These are phyloP conservation scores for Trichophyton simii DNA, from an alignment of 2,329 filamentous ascomycete species.

Conservation along the genomic window DNA sequence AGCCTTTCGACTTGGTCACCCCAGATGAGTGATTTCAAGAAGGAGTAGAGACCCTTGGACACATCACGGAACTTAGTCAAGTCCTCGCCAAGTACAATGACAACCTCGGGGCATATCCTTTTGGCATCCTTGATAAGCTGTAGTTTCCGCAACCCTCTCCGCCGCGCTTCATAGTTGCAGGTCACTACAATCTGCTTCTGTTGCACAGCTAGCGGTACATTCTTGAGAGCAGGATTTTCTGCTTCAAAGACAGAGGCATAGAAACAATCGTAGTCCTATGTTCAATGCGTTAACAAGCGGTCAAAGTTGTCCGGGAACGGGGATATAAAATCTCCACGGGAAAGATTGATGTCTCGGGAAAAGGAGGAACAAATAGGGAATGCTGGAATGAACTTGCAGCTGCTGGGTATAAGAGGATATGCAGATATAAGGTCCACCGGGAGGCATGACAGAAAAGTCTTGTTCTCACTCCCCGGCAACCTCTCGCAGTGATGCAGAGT, in stretches of 20 bases:
- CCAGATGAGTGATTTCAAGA: conserved; percentile 65
- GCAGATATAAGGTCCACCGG: neutral
- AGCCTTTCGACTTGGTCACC: conserved; percentile 64
- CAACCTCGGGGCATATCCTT: conserved; percentile 65
- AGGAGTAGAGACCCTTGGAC: conserved; percentile 66
- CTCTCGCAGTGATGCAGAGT: neutral
- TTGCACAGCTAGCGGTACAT: conserved; percentile 66
- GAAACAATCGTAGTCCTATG: conserved; percentile 55
- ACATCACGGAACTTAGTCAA: conserved; percentile 72
- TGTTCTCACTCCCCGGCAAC: neutral
- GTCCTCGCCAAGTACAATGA: conserved; percentile 79
- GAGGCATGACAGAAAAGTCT: neutral
- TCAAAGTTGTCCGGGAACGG: neutral
- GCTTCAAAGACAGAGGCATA: conserved; percentile 86
- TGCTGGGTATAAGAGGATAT: neutral
- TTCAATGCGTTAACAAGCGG: conserved; percentile 8
- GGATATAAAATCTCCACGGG: conserved; percentile 2
- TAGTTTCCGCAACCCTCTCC: conserved; percentile 56
- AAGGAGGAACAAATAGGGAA: neutral
- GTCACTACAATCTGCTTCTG: conserved; percentile 90
- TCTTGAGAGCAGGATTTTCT: conserved; percentile 59
- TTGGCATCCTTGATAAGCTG: conserved; percentile 75
- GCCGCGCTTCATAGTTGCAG: conserved; percentile 83
- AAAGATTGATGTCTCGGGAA: neutral
- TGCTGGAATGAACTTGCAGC: neutral